phyloP scores from a whole-genome alignment of 148 eudicot species.

The Cornus controversa region DNA sequence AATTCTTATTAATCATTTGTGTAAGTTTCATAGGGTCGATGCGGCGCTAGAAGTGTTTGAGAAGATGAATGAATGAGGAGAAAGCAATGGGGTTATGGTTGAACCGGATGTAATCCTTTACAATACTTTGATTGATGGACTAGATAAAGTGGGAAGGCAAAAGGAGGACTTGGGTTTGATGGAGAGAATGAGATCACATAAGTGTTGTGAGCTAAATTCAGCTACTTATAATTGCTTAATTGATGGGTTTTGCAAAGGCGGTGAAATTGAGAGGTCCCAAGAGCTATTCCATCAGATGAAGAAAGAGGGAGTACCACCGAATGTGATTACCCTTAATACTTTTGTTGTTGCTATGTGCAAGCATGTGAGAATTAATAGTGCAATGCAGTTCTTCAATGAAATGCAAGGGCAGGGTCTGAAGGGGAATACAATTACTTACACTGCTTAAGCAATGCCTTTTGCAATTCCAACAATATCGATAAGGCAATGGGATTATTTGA shows the following conservation, averaged over 20 bases:
- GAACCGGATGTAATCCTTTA: slow-evolving; percentile 69
- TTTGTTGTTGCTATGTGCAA: slow-evolving; percentile 72
- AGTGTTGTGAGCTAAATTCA: slow-evolving; percentile 43
- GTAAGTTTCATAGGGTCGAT: slow-evolving; percentile 53
- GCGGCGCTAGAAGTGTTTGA: slow-evolving; percentile 54
- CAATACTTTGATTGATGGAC: slow-evolving; percentile 76
- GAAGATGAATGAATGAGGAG: slow-evolving; percentile 55
- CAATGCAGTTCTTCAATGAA: slow-evolving; percentile 50
- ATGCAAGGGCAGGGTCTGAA: slow-evolving; percentile 61
- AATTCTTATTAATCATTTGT: slow-evolving; percentile 59
- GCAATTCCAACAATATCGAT: slow-evolving; percentile 54
- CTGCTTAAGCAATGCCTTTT: slow-evolving; percentile 61
- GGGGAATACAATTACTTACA: slow-evolving; percentile 61
- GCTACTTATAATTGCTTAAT: slow-evolving; percentile 69
- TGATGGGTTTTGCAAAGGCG: slow-evolving; percentile 68
- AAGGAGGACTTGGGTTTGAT: slow-evolving; percentile 64
- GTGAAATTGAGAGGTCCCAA: slow-evolving; percentile 50
- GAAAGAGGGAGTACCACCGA: slow-evolving; percentile 43
- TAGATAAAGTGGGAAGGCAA: slow-evolving; percentile 68
- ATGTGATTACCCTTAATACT: slow-evolving; percentile 58
- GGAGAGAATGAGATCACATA: slow-evolving; percentile 57
- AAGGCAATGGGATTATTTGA: slow-evolving; percentile 65
- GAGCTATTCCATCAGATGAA: slow-evolving; percentile 66
- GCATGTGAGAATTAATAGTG: slow-evolving; percentile 57
- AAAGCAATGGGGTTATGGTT: slow-evolving; percentile 31